A percentile compares a stretch with the other conserved stretches of the same genome.
Evolutionary conservation across 2,329 filamentous ascomycete genomes (phyloP).

Genomic region (Endothia cerciana): DNA sequence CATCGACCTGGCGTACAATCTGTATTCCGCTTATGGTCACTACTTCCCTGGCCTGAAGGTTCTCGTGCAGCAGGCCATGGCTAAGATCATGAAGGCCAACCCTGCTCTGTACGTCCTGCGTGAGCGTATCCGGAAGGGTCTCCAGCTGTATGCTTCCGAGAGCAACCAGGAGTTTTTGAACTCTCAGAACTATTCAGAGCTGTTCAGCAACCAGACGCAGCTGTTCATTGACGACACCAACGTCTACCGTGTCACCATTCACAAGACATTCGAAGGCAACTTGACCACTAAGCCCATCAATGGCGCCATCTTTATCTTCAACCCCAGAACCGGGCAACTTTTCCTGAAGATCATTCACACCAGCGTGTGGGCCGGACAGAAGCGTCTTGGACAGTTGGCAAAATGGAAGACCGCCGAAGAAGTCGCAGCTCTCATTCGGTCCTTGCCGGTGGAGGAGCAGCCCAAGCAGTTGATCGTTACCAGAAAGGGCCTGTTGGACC

Average conservation of each 20-base stretch:
- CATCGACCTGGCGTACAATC: conserved; percentile 95
- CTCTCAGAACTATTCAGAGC: conserved; percentile 98
- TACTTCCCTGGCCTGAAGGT: conserved; percentile 98
- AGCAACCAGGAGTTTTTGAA: conserved; percentile 99
- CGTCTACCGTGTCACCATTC: conserved; percentile 98
- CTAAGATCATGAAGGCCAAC: conserved; percentile 99
- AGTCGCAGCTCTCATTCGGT: conserved; percentile 95
- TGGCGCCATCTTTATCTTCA: conserved; percentile 99
- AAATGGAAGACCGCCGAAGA: conserved; percentile 99
- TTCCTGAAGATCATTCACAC: conserved; percentile 99
- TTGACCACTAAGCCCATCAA: conserved; percentile 99
- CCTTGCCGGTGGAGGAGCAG: conserved; percentile 94
- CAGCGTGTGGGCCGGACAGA: conserved; percentile 98
- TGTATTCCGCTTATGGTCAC: conserved; percentile 97
- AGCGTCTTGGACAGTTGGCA: conserved; percentile 95
- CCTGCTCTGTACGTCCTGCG: conserved; percentile 93
- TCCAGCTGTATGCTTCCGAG: conserved; percentile 96
- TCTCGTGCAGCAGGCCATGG: conserved; percentile 96
- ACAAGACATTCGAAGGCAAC: conserved; percentile 99
- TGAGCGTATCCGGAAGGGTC: conserved; percentile 96
- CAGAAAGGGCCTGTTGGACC: conserved; percentile 93
- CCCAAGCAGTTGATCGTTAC: conserved; percentile 99
- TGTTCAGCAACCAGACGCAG: conserved; percentile 99
- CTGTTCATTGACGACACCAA: conserved; percentile 99
- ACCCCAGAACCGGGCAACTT: conserved; percentile 94